Evolutionary conservation across 805 yeast genomes (phyloP), one percentile per base, ranked within the genome.

Genomic region (Saturnispora saitoi): DNA sequence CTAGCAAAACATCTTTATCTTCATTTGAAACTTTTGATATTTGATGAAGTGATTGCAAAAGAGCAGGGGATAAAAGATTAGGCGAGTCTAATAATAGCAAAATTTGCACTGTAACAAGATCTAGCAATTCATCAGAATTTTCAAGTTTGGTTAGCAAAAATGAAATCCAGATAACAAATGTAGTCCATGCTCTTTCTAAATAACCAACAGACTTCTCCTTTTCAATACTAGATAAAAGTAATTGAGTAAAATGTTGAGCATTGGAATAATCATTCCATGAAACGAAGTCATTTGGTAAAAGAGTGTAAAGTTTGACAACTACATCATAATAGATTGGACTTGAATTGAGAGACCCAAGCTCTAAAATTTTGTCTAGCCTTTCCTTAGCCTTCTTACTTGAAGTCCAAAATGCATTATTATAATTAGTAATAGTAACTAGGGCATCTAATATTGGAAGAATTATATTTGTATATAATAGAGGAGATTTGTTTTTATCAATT

Each of bases 281-380:
- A 9, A 56, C 11, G 20, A 60, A 50, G 1, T 56, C 61, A 2
- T 41, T 5, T 3, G 68, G 68, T 14, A 64, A 46, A 2, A 45
- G 31, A 1, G 45, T 38, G 0, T 64, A 31, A 8, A 64, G 43
- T 1, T 50, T 32, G 3, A 24, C 42, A 1, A 64, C 37, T 6
- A 57, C 40, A 15, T 55, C 54, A 54, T 77, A 84, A 57, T 78
- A 82, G 0, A 65, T 53, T 0, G 80, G 73, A 28, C 69, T 66
- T 45, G 85, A 78, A 44, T 70, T 70, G 42, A 81, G 68, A 2
- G 78, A 76, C 0, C 88, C 84, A 12, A 78, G 52, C 11, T 65
- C 65, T 19, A 84, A 54, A 52, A 81, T 72, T 0, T 65, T 72
- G 1, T 68, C 42, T 10, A 84, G 57, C 50, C 71, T 72, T 3